phyloP scores from a whole-genome alignment of 2,329 filamentous ascomycete genomes.

The Alternaria gaisen region DNA sequence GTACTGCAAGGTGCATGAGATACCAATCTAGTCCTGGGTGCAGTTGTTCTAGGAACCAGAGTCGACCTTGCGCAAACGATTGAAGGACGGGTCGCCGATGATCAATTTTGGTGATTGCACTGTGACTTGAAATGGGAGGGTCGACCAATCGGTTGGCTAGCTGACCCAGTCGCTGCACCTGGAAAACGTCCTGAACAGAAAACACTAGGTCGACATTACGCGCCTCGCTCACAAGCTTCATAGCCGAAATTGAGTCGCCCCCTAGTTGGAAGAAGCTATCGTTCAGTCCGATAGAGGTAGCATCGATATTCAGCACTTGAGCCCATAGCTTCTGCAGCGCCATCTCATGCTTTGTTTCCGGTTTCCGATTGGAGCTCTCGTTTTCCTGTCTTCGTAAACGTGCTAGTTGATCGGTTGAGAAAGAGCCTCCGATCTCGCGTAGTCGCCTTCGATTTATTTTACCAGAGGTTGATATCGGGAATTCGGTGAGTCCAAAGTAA shows the following conservation, averaged over 20 bases:
- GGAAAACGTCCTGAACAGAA: conserved; percentile 1
- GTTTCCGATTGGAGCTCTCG: not conserved
- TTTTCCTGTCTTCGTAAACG: too few relatives aligned
- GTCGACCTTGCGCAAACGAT: conserved; percentile 4
- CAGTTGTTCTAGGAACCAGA: conserved; percentile 11
- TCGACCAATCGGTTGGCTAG: not conserved
- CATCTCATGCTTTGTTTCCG: not conserved
- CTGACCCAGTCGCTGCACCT: not conserved
- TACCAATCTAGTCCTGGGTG: conserved; percentile 9
- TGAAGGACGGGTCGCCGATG: not conserved
- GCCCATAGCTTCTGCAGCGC: not conserved
- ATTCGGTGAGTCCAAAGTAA: conserved; percentile 54
- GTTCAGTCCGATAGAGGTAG: conserved; percentile 12
- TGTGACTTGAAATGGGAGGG: not conserved
- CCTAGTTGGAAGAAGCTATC: conserved; percentile 25
- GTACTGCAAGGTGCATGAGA: not conserved
- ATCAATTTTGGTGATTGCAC: not conserved
- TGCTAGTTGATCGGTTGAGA: not conserved
- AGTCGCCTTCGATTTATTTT: conserved; percentile 48
- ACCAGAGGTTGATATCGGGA: conserved; percentile 57
- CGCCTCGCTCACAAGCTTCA: conserved; percentile 17
- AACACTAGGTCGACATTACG: not conserved
- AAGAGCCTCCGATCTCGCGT: conserved; percentile 21
- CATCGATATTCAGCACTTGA: conserved; percentile 7
- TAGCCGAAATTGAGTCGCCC: conserved; percentile 20